Evolutionary conservation across 202 grass and related monocot species (phyloP).

Genomic region (Zoysia matrella): DNA sequence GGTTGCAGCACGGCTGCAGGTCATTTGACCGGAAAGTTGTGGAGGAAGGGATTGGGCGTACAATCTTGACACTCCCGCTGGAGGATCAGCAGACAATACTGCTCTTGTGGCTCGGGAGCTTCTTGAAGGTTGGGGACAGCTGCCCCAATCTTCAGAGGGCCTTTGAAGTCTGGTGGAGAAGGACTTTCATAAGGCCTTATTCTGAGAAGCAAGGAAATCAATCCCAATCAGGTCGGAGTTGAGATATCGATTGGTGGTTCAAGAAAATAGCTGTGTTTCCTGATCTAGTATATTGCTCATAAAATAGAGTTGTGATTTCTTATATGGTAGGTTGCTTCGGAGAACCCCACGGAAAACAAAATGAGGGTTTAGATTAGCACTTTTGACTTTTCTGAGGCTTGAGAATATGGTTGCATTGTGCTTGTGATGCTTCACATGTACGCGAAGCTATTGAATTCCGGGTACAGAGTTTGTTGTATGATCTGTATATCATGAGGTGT

Average conservation of each 20-base stretch:
- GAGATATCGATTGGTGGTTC: constrained; percentile 7
- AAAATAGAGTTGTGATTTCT: constrained; percentile 37
- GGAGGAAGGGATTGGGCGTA: constrained; percentile 87
- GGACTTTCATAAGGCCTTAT: constrained; percentile 83
- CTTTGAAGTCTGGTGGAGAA: constrained; percentile 96
- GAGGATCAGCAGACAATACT: constrained; percentile 85
- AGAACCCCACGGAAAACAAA: constrained; percentile 21
- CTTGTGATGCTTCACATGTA: constrained; percentile 31
- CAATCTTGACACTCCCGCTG: constrained; percentile 79
- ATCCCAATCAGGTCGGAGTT: constrained; percentile 34
- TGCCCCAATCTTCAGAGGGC: constrained; percentile 95
- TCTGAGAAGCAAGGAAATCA: constrained; percentile 44
- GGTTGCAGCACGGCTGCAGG: constrained; percentile 80
- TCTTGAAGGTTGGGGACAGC: constrained; percentile 70
- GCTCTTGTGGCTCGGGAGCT: constrained; percentile 78
- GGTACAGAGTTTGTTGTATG: constrained; percentile 24
- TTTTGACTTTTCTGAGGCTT: constrained; percentile 28
- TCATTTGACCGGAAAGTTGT: constrained; percentile 80
- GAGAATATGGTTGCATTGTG: constrained; percentile 39
- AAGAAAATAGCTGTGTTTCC: constrained; percentile 1
- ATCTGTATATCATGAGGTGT: constrained; percentile 12
- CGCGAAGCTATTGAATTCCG: constrained; percentile 34
- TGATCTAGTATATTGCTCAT: constrained; percentile 29
- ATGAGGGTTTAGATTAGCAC: constrained; percentile 33
- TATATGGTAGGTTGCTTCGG: constrained; percentile 26